Conservation (phyloP, 805 yeast genomes). For the Nakazawaea pomicola region DNA sequence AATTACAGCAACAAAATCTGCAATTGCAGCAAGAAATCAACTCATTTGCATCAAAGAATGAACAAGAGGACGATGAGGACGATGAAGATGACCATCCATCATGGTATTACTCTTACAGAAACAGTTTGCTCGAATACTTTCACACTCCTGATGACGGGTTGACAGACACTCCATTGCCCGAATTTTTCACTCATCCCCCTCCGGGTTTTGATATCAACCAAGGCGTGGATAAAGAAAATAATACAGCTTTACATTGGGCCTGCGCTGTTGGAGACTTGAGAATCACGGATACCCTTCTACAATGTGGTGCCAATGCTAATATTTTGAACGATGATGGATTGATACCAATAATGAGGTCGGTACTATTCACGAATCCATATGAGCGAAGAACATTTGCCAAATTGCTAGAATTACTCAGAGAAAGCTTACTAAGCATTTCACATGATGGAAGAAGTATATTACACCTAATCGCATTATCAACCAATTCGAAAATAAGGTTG, state of each 20-base stretch:
- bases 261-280: slow-evolving; percentile 87
- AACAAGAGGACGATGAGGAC: slow-evolving; percentile 4
- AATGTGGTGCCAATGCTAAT: slow-evolving; percentile 68
- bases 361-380: slow-evolving; percentile 83
- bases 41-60: slow-evolving; percentile 1
- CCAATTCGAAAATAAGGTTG: slow-evolving; percentile 59
- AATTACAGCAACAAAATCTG: slow-evolving; percentile 1
- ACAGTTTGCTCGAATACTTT: slow-evolving; percentile 46
- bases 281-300: slow-evolving; percentile 69
- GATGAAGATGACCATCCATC: slow-evolving; percentile 8
- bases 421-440: slow-evolving; percentile 77
- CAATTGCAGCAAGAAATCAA: neutral
- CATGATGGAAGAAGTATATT: slow-evolving; percentile 68
- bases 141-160: slow-evolving; percentile 50
- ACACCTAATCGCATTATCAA: slow-evolving; percentile 77
- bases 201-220: slow-evolving; percentile 66
- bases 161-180: slow-evolving; percentile 46
- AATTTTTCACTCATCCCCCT: slow-evolving; percentile 58
- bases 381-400: slow-evolving; percentile 75
- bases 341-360: slow-evolving; percentile 81
- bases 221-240: slow-evolving; percentile 90
- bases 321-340: slow-evolving; percentile 68
- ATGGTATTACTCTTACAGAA: slow-evolving; percentile 35
- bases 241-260: slow-evolving; percentile 96
- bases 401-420: slow-evolving; percentile 69